Evolutionary conservation across 306 rosid species (phyloP).

Genomic region (Rosa chinensis): DNA sequence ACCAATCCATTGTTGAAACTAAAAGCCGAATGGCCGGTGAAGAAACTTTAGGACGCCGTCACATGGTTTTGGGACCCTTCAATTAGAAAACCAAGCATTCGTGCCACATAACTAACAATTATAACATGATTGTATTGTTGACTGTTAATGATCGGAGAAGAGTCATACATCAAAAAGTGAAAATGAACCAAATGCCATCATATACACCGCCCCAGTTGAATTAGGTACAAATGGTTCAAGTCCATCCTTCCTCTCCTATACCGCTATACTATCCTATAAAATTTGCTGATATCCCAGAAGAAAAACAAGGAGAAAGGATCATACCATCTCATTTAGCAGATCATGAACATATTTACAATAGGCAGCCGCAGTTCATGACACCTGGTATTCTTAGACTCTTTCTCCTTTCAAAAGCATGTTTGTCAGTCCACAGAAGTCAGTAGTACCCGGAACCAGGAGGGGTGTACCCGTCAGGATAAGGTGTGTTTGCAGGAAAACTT

Average conservation of each 20-base stretch:
- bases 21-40: neutral
- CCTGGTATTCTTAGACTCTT: neutral
- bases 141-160: neutral
- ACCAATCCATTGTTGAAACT: constrained; percentile 26
- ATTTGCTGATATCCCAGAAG: neutral
- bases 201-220: neutral
- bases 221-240: neutral
- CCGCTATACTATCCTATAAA: neutral
- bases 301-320: neutral
- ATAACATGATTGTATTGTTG: neutral
- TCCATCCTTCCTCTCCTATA: neutral
- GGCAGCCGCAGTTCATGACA: neutral
- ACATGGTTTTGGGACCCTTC: constrained; percentile 52
- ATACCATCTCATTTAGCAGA: neutral
- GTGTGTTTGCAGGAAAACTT: constrained; percentile 22
- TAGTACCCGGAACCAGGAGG: constrained; percentile 32
- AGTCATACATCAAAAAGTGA: neutral
- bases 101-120: neutral
- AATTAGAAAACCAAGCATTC: neutral
- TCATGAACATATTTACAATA: neutral
- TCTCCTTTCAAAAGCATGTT: constrained; percentile 8
- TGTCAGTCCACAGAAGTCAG: constrained; percentile 9
- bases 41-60: constrained; percentile 19
- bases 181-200: constrained; percentile 2
- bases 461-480: constrained; percentile 26